Base-by-base conservation (phyloP, 2,329 filamentous ascomycete genomes). In the Aspergillus ruber region DNA sequence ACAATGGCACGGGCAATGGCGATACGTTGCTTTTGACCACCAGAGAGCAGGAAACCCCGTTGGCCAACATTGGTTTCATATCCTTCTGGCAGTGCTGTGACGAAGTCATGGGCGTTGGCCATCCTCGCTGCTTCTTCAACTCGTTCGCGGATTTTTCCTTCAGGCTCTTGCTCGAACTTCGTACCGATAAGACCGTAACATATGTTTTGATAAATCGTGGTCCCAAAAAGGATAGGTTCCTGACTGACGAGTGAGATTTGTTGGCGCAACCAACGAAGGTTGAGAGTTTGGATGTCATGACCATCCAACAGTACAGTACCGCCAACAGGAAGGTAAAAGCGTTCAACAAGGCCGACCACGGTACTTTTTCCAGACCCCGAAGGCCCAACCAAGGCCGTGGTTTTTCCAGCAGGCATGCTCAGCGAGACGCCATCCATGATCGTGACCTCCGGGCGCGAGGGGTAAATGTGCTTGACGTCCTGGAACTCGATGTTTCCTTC, bases 41-140 rank as follows among this genome's bases (percentile, higher is more conserved):
- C 93, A 47, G 88, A 95, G 7, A 98, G 77, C 45, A 96, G 73
- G 64, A 95, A 95, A 8, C 93, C 93, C 53, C 90, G 85, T 68
- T 97, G 90, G 48, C 93, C 93, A n/a, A 97, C 91, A 55, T 94
- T 84, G 0, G 93, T 97, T 55, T 95, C 81, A 60, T 97, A 97
- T 2, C 87, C 86, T 56, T 97, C 86, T 0, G 93, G 90, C 1
- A 97, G 78, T 10, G 78, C 71, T 5, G 75, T 80, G 55, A 98
- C 85, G 64, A 98, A 98, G 55, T 95, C 90, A 64, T 97, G 90
- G 1, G 91, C 91, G 58, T 97, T 96, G 12, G 93, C 87, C 77
- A 87, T 94, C 67, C 83, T 87, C 7, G 93, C 88, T 13, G 93
- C 93, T 38, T 88, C 80, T 43, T 86, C 77, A 35, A 97, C 81